A percentile compares a stretch with the other conserved stretches of the same genome.
phyloP scores from a whole-genome alignment of 2,329 filamentous ascomycete genomes.

The Calonectria naviculata region DNA sequence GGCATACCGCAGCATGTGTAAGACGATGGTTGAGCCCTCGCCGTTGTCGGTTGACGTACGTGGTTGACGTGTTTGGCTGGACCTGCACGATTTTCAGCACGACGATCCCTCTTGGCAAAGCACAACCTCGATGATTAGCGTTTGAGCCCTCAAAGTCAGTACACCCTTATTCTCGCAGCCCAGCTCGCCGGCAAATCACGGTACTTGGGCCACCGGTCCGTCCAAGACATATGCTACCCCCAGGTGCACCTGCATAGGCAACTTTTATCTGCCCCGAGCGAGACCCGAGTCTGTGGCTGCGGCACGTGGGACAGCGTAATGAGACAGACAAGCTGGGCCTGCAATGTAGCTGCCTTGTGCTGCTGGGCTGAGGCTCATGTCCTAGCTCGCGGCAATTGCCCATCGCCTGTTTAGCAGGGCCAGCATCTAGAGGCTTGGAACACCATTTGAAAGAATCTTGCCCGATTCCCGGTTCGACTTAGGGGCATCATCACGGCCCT shows the following conservation, averaged over 20 bases:
- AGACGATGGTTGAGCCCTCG: not conserved
- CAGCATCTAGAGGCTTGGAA: not conserved
- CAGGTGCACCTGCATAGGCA: not conserved
- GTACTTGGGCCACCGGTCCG: constrained; percentile 7
- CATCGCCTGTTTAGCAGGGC: not conserved
- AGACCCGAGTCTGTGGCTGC: constrained; percentile 10
- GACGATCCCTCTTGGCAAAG: constrained; percentile 16
- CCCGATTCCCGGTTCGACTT: not conserved
- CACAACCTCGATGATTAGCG: not conserved
- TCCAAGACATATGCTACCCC: constrained; percentile 1
- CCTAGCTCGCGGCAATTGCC: constrained; percentile 3
- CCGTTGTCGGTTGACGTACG: not conserved
- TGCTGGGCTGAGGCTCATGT: not conserved
- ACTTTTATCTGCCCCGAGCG: not conserved
- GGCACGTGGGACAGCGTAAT: constrained; percentile 9
- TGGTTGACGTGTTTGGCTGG: not conserved
- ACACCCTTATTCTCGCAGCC: not conserved
- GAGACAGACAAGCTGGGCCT: not conserved
- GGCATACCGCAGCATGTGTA: not conserved
- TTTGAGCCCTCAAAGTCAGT: constrained; percentile 2
- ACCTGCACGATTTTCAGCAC: constrained; percentile 1
- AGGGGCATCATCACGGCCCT: not conserved
- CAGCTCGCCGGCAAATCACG: not conserved
- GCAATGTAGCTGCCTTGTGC: not conserved
- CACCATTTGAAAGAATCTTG: not conserved